Conservation (phyloP, 495 filamentous ascomycete species). For the Achaetomiella virescens region DNA sequence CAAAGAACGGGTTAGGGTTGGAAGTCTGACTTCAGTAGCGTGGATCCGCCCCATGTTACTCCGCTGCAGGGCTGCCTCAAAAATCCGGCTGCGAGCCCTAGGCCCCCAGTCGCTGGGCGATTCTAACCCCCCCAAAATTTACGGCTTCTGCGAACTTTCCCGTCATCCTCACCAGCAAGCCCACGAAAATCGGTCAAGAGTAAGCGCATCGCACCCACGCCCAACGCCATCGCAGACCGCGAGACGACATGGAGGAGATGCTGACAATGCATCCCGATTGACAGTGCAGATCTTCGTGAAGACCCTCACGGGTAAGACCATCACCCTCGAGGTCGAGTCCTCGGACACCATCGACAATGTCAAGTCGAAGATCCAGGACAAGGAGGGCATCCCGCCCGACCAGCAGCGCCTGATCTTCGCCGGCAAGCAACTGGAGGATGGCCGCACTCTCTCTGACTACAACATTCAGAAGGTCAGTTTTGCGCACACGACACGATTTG, state of each 20-base stretch:
- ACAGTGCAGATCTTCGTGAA: constrained; percentile 74
- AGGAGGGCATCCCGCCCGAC: constrained; percentile 98
- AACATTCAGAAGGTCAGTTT: constrained; percentile 96
- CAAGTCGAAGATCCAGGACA: constrained; percentile 97
- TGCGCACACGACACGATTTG: neutral
- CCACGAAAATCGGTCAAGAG: constrained; percentile 38
- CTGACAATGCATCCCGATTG: constrained; percentile 33
- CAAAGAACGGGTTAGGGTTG: constrained; percentile 10
- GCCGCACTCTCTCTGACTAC: constrained; percentile 96
- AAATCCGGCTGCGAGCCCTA: constrained; percentile 18
- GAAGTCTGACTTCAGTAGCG: neutral
- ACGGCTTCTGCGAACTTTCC: constrained; percentile 19
- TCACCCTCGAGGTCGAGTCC: constrained; percentile 99
- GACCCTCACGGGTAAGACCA: constrained; percentile 98
- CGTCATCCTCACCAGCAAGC: constrained; percentile 26
- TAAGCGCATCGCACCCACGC: constrained; percentile 20
- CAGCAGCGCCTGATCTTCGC: constrained; percentile 99
- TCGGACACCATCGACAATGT: constrained; percentile 99
- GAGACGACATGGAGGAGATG: constrained; percentile 7
- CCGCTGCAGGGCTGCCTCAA: neutral
- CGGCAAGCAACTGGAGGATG: constrained; percentile 99
- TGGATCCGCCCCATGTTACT: neutral
- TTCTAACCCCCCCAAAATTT: constrained; percentile 33
- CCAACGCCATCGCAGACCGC: neutral
- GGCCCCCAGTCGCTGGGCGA: constrained; percentile 10